phyloP scores from a whole-genome alignment of 306 rosid genomes.

The Alnus glutinosa region DNA sequence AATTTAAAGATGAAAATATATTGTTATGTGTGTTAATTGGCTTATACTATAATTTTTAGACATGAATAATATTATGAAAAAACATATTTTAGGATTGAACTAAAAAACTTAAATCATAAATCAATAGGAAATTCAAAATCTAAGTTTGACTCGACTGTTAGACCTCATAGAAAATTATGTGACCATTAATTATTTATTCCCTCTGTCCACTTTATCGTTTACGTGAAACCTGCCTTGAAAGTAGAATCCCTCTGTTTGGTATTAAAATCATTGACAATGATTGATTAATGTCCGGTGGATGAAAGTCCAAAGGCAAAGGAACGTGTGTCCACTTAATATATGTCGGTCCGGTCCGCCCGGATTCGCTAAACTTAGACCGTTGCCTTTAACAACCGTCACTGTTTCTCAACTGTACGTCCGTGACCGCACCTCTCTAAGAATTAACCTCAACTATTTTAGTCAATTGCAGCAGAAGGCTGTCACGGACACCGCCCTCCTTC shows the following conservation, averaged over 20 bases:
- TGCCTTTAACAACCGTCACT: slow-evolving; percentile 26
- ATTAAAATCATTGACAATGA: slow-evolving; percentile 28
- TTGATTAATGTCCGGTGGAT: slow-evolving; percentile 11
- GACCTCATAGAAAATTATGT: no score
- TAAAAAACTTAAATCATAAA: no score
- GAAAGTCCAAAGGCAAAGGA: neutral
- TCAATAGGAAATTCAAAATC: no score
- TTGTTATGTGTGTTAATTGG: no score
- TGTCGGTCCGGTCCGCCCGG: slow-evolving; percentile 8
- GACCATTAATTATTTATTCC: neutral
- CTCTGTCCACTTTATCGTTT: neutral
- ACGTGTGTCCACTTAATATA: neutral
- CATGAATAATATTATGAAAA: no score
- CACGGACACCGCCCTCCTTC: neutral
- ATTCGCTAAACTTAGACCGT: slow-evolving; percentile 4
- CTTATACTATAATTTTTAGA: no score
- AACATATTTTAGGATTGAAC: no score
- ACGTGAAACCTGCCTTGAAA: neutral
- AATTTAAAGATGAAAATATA: no score
- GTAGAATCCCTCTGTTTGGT: neutral
- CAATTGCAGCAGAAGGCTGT: neutral
- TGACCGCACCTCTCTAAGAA: slow-evolving; percentile 13
- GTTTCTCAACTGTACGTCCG: slow-evolving; percentile 27
- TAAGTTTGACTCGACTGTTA: no score
- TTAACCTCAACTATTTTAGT: neutral